phyloP scores from a whole-genome alignment of 371 early-diverging fungal species.

The Haplosporangium sp. region DNA sequence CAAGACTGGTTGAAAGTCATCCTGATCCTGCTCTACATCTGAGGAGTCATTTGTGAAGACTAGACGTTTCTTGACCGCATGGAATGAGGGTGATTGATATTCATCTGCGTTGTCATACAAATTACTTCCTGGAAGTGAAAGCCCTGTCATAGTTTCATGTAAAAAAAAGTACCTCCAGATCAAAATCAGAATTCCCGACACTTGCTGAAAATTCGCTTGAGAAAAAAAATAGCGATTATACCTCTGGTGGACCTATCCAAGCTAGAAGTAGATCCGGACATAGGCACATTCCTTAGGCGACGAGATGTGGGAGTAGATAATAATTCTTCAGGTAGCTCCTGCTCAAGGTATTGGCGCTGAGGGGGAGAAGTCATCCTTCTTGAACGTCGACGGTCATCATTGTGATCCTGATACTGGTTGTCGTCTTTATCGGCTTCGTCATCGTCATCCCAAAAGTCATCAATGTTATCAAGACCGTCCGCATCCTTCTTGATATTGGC shows the following conservation, averaged over 20 bases:
- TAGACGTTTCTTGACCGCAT: slow-evolving; percentile 34
- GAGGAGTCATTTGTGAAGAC: slow-evolving; percentile 34
- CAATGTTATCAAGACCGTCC: slow-evolving; percentile 53
- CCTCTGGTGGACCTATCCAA: slow-evolving; percentile 4
- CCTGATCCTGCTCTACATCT: slow-evolving; percentile 11
- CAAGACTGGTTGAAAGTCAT: not conserved
- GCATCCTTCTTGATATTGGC: slow-evolving; percentile 49
- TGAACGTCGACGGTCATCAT: not conserved
- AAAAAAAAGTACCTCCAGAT: not conserved
- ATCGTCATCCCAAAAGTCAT: slow-evolving; percentile 52
- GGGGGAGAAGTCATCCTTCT: not conserved
- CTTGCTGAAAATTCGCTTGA: not conserved
- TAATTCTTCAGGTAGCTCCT: slow-evolving; percentile 37
- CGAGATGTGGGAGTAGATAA: slow-evolving; percentile 50
- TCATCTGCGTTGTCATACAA: slow-evolving; percentile 22
- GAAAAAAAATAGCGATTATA: not conserved
- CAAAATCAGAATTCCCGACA: not conserved
- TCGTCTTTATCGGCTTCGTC: not conserved
- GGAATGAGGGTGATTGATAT: slow-evolving; percentile 41
- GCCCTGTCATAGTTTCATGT: slow-evolving; percentile 1
- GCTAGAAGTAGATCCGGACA: slow-evolving; percentile 19
- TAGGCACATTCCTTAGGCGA: slow-evolving; percentile 11
- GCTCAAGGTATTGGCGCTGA: slow-evolving; percentile 18
- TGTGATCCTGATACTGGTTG: not conserved
- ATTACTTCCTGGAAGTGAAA: slow-evolving; percentile 10